phyloP scores from a whole-genome alignment of 495 filamentous ascomycete species.

The Sabuloglossum arenarium region DNA sequence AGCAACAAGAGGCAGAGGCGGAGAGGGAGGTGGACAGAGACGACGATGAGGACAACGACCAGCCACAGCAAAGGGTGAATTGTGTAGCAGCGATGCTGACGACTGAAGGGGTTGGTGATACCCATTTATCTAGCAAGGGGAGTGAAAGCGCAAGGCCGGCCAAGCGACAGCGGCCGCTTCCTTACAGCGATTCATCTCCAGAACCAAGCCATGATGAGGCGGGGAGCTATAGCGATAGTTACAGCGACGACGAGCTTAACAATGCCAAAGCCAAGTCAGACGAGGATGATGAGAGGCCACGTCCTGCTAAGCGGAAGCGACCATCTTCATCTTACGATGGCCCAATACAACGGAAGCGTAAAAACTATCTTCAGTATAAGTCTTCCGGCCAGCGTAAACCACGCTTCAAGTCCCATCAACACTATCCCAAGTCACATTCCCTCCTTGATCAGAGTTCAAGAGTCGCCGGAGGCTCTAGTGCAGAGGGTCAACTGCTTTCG shows the following conservation, averaged over 20 bases:
- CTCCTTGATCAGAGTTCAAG: background rate
- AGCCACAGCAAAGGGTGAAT: background rate
- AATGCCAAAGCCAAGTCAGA: background rate
- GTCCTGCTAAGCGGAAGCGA: conserved; percentile 3
- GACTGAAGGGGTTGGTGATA: background rate
- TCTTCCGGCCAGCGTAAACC: background rate
- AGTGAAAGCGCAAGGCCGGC: conserved; percentile 2
- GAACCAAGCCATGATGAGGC: background rate
- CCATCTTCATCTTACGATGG: background rate
- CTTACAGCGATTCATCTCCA: background rate
- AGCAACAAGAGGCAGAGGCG: background rate
- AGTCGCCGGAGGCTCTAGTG: background rate
- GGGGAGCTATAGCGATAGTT: conserved; percentile 1
- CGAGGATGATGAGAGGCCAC: conserved; percentile 1
- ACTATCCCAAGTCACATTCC: conserved; percentile 2
- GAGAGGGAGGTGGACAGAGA: no score
- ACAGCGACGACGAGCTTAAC: conserved; percentile 3
- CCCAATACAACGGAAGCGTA: conserved; percentile 1
- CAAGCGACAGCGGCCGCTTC: background rate
- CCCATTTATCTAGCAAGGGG: background rate
- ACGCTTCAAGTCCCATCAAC: background rate
- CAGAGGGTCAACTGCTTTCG: conserved; percentile 2
- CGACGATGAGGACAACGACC: background rate
- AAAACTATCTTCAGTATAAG: background rate
- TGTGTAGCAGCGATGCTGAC: background rate